phyloP scores from a whole-genome alignment of 371 early-diverging fungal genomes.

The Nematocida sp. region DNA sequence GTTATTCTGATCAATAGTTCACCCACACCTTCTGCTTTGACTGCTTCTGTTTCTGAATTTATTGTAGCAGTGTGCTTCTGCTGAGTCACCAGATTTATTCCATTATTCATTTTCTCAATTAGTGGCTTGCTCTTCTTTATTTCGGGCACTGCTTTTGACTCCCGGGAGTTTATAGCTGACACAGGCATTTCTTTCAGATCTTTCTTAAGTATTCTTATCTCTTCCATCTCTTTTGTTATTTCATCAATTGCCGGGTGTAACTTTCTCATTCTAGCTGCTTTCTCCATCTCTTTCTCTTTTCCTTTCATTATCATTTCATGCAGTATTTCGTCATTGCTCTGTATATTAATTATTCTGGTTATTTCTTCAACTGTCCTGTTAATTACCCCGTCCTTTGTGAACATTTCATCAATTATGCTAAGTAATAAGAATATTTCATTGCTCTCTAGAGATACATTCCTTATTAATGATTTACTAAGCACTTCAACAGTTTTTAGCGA shows the following conservation, averaged over 20 bases:
- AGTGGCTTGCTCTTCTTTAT: neutral
- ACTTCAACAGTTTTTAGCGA: slow-evolving; percentile 38
- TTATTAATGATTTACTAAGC: slow-evolving; percentile 3
- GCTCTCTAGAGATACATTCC: neutral
- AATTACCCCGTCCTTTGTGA: slow-evolving; percentile 38
- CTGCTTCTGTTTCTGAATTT: slow-evolving; percentile 34
- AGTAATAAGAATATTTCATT: slow-evolving; percentile 23
- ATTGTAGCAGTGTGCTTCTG: slow-evolving; percentile 25
- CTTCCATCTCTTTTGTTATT: slow-evolving; percentile 49
- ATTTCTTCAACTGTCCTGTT: slow-evolving; percentile 48
- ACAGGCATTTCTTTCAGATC: slow-evolving; percentile 10
- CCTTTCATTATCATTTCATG: slow-evolving; percentile 51
- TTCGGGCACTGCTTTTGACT: neutral
- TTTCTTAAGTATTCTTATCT: slow-evolving; percentile 48
- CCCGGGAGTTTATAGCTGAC: neutral
- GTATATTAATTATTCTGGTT: slow-evolving; percentile 3
- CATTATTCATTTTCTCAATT: neutral
- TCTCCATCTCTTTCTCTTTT: slow-evolving; percentile 53
- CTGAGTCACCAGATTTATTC: slow-evolving; percentile 23
- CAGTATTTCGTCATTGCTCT: slow-evolving; percentile 57
- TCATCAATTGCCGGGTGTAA: slow-evolving; percentile 42
- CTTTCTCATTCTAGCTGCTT: slow-evolving; percentile 35
- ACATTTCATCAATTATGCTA: slow-evolving; percentile 37
- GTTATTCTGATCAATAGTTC: slow-evolving; percentile 38
- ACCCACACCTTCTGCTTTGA: slow-evolving; percentile 41